phyloP scores from a whole-genome alignment of 2,329 filamentous ascomycete genomes.

The Falciphora oryzae region DNA sequence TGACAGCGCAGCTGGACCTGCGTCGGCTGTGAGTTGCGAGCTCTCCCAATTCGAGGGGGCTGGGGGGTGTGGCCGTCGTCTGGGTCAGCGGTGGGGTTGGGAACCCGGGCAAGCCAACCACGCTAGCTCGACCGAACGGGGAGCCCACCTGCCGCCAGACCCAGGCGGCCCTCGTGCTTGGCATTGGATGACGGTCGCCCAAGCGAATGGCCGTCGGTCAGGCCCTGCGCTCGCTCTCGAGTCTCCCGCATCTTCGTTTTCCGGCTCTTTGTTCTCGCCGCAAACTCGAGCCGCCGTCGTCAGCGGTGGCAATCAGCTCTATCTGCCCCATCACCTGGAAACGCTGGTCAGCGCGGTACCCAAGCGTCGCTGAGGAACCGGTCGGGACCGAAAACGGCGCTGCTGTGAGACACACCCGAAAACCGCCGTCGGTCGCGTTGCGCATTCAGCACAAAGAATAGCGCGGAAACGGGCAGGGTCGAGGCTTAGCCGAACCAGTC shows the following conservation, averaged over 20 bases:
- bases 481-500: neutral
- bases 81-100: neutral
- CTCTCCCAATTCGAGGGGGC: neutral
- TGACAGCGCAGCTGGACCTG: neutral
- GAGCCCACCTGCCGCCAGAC: conserved; percentile 2
- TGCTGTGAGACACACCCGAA: too few relatives aligned
- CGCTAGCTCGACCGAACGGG: neutral
- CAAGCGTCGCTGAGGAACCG: neutral
- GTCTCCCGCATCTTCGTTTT: neutral
- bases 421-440: neutral
- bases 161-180: neutral
- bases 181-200: neutral
- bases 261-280: too few relatives aligned
- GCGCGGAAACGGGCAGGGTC: neutral
- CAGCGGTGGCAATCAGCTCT: neutral
- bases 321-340: neutral
- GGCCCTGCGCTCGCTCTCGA: neutral
- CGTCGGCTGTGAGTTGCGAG: neutral
- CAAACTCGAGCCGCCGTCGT: neutral
- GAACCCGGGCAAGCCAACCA: neutral
- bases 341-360: neutral
- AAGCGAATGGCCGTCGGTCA: neutral
- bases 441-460: neutral
- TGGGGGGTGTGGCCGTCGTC: neutral
- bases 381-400: neutral